Evolutionary conservation across 1,139 yeast species (phyloP), one percentile per base, ranked within the genome.

Genomic region (Zygosaccharomyces sapae): DNA sequence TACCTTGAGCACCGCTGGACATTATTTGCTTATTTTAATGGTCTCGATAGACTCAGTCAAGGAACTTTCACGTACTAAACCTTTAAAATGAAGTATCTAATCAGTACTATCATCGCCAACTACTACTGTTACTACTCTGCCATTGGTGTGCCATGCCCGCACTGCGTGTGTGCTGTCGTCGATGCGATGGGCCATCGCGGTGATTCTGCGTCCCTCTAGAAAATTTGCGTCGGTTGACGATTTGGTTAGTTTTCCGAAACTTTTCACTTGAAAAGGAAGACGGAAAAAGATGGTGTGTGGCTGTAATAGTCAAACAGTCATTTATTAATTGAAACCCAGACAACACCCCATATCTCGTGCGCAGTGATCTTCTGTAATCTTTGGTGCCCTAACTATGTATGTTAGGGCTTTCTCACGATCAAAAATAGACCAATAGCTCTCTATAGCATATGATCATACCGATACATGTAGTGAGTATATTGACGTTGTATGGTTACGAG

Each of bases 1-100:
- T 92, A 82, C 98, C 98, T 79, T 96, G 88, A 81, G 96, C 94
- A 82, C 95, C 95, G 74, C 84, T 80, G 72, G 88, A 82, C 88
- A 83, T 83, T 72, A 50, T 70, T 72, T 56, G 55, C 59, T 57
- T 58, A 55, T 59, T 51, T 47, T 45, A 40, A 40, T 48, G 51
- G 49, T 44, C 44, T 48, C 45, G 18, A 20, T 38, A 18, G 22
- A 27, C 34, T 29, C 25, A 16, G n/a, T 13, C 18, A 20, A 29
- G 19, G 24, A 27, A 13, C 27, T 25, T n/a, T 3, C 20, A 16
- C 41, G 10, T 18, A 18, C 13, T 29, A 38, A 25, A 24, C 8
- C 27, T 24, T 8, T 18, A 13, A 38, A 6, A 31, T 6, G 3
- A 18, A 13, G 7, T 4, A 12, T 4, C 4, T 13, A 6, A 5